These are phyloP conservation scores for Zygoascus meyerae DNA, from an alignment of 1,139 yeast genomes.

Conservation along the genomic window DNA sequence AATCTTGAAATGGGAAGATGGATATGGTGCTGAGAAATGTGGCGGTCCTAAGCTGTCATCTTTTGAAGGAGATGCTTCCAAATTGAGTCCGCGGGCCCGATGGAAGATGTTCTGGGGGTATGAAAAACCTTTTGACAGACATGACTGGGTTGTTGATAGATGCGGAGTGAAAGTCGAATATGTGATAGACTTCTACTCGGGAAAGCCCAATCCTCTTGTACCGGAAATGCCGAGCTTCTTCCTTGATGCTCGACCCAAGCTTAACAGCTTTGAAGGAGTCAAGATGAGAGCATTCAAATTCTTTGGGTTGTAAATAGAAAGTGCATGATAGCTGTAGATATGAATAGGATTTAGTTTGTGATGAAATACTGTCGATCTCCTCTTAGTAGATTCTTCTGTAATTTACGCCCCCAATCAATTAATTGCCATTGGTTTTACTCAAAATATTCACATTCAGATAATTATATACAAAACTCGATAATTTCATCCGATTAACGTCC, in stretches of 20 bases:
- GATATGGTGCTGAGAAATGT: conserved; percentile 49
- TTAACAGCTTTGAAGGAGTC: conserved; percentile 74
- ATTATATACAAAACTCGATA: too few relatives aligned
- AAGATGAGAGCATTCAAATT: conserved; percentile 59
- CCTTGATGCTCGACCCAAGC: conserved; percentile 86
- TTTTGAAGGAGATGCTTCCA: conserved; percentile 82
- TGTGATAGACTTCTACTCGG: conserved; percentile 86
- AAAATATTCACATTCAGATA: too few relatives aligned
- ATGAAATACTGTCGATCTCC: too few relatives aligned
- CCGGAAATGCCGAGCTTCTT: conserved; percentile 57
- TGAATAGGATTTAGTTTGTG: too few relatives aligned
- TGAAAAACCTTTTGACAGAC: conserved; percentile 87
- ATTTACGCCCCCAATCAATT: too few relatives aligned
- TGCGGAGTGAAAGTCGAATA: conserved; percentile 82
- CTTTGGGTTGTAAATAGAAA: conserved; percentile 41
- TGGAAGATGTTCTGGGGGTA: conserved; percentile 56
- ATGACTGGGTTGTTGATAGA: conserved; percentile 89
- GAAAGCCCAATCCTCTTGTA: conserved; percentile 45
- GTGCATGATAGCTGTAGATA: not conserved
- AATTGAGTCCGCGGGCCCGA: conserved; percentile 86
- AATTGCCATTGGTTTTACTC: too few relatives aligned
- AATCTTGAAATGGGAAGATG: conserved; percentile 77
- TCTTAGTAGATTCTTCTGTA: too few relatives aligned
- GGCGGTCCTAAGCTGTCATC: conserved; percentile 83
- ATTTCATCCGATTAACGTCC: not conserved